Conservation (phyloP, 2,329 filamentous ascomycete genomes). For the Cladophialophora carrionii region DNA sequence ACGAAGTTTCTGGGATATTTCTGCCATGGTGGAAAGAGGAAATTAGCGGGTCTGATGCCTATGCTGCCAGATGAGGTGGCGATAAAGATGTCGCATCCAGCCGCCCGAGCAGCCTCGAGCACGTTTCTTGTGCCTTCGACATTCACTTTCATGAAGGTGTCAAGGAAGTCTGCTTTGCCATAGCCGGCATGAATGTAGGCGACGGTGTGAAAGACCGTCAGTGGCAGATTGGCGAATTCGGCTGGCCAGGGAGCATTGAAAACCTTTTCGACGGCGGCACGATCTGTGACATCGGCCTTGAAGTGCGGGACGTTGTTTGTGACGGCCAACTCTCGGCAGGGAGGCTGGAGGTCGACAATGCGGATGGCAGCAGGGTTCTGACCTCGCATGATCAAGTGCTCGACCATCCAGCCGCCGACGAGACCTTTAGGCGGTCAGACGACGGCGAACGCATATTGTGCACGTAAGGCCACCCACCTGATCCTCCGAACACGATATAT, state of each 20-base stretch:
- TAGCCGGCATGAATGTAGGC: slow-evolving; percentile 59
- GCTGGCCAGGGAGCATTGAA: slow-evolving; percentile 56
- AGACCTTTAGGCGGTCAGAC: slow-evolving; percentile 41
- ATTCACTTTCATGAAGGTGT: slow-evolving; percentile 55
- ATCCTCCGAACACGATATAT: slow-evolving; percentile 48
- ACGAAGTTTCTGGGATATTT: slow-evolving; percentile 47
- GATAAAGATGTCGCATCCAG: slow-evolving; percentile 57
- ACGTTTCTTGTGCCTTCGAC: slow-evolving; percentile 56
- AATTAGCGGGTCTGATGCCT: slow-evolving; percentile 48
- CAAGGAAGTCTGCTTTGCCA: slow-evolving; percentile 52
- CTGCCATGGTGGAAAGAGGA: slow-evolving; percentile 53
- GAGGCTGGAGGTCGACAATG: slow-evolving; percentile 56
- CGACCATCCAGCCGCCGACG: slow-evolving; percentile 59
- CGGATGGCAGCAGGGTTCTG: slow-evolving; percentile 57
- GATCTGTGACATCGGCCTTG: slow-evolving; percentile 57
- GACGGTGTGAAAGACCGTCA: slow-evolving; percentile 63
- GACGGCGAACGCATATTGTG: slow-evolving; percentile 34
- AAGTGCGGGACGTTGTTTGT: slow-evolving; percentile 50
- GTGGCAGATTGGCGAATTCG: slow-evolving; percentile 49
- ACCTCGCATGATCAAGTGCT: slow-evolving; percentile 58
- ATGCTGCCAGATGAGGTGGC: slow-evolving; percentile 59
- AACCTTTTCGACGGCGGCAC: slow-evolving; percentile 49
- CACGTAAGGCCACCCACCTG: slow-evolving; percentile 39
- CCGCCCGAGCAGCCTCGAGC: slow-evolving; percentile 51
- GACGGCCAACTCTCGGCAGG: slow-evolving; percentile 50